Conservation (phyloP, 352 stramenopile species). For the Phytophthora agathidicida region DNA sequence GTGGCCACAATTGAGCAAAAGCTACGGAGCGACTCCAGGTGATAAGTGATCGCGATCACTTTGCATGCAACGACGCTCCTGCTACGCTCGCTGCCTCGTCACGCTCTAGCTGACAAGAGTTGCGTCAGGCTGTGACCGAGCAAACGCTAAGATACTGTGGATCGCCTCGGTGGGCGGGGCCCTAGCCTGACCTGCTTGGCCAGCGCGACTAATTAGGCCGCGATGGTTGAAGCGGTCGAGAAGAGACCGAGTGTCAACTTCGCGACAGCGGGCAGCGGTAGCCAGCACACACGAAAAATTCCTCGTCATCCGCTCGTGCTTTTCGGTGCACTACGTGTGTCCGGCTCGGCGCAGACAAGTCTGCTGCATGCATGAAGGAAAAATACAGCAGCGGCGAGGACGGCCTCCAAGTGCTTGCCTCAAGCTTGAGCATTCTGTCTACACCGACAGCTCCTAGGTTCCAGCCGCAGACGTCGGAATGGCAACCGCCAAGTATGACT, state of each 20-base stretch:
- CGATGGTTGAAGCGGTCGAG: slow-evolving; percentile 18
- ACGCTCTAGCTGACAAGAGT: slow-evolving; percentile 23
- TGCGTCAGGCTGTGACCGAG: too few species aligned
- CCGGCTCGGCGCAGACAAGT: slow-evolving; percentile 23
- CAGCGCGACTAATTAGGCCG: slow-evolving; percentile 23
- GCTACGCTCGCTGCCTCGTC: slow-evolving; percentile 30
- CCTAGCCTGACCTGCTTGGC: slow-evolving; percentile 3
- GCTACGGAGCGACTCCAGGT: slow-evolving; percentile 4
- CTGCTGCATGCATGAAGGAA: slow-evolving; percentile 2
- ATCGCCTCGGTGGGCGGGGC: neutral
- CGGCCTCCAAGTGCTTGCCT: neutral
- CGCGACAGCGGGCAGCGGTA: slow-evolving; percentile 15
- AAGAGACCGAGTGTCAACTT: slow-evolving; percentile 13
- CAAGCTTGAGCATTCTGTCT: slow-evolving; percentile 18
- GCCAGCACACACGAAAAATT: slow-evolving; percentile 34
- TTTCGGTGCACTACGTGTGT: slow-evolving; percentile 31
- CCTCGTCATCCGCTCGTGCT: slow-evolving; percentile 34
- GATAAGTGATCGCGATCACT: slow-evolving; percentile 1
- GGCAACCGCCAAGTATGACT: slow-evolving; percentile 15
- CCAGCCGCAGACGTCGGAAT: slow-evolving; percentile 24
- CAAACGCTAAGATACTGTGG: too few species aligned
- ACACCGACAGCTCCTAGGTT: slow-evolving; percentile 17
- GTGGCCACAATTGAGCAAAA: slow-evolving; percentile 13
- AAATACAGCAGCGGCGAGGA: neutral
- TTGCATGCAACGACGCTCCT: slow-evolving; percentile 7